Evolutionary conservation across 768 basidiomycete genomes (phyloP).

Genomic region (Trametes sanguinea): DNA sequence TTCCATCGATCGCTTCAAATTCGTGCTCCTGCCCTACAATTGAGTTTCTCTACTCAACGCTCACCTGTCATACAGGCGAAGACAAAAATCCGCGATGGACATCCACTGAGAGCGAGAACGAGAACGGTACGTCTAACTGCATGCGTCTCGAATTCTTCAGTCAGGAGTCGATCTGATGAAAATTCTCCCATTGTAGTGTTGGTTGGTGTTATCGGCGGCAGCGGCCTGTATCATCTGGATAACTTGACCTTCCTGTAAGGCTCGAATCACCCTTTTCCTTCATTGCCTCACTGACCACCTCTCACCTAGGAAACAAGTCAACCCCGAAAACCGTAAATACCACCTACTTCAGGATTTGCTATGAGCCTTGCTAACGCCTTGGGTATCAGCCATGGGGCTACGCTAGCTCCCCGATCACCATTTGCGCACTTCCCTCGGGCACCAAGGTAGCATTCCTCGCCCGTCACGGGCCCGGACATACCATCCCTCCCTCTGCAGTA

Average conservation of each 20-base stretch:
- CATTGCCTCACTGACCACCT: background rate
- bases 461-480: conserved; percentile 85
- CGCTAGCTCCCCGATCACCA: conserved; percentile 90
- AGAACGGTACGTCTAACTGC: background rate
- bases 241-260: conserved; percentile 86
- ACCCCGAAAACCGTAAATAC: conserved; percentile 75
- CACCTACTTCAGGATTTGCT: background rate
- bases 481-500: conserved; percentile 75
- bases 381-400: conserved; percentile 82
- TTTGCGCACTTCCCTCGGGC: conserved; percentile 83
- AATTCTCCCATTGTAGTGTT: conserved; percentile 48
- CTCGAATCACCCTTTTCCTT: background rate
- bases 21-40: background rate
- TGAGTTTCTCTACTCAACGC: background rate
- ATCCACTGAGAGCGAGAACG: background rate
- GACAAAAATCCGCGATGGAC: background rate
- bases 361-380: background rate
- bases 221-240: conserved; percentile 90
- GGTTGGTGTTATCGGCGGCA: conserved; percentile 90
- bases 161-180: background rate
- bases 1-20: conserved; percentile 6
- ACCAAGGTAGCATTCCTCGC: conserved; percentile 85
- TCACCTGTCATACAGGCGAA: background rate
- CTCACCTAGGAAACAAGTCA: conserved; percentile 62
- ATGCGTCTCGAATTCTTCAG: background rate